A percentile compares a stretch with the other conserved stretches of the same genome.
Evolutionary conservation across 352 stramenopile genomes (phyloP).

Genomic region (Phytophthora ramorum): DNA sequence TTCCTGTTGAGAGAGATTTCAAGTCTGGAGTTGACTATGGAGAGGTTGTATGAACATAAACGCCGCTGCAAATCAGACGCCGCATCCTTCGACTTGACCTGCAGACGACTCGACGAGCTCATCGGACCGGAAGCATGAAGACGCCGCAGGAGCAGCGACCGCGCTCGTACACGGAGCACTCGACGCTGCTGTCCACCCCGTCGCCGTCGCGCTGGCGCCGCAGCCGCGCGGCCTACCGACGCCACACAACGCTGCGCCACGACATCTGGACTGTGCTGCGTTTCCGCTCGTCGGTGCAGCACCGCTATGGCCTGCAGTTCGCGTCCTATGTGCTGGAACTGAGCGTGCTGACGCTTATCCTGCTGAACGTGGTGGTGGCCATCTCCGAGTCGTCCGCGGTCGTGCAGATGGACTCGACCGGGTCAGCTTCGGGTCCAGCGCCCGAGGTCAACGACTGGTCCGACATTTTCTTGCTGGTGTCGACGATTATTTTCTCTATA

Average conservation of each 20-base stretch:
- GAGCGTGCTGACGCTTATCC: slow-evolving; percentile 59
- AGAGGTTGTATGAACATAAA: slow-evolving; percentile 6
- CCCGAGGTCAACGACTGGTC: slow-evolving; percentile 43
- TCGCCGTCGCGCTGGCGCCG: slow-evolving; percentile 24
- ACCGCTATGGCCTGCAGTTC: slow-evolving; percentile 51
- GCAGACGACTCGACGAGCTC: slow-evolving; percentile 9
- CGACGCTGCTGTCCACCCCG: slow-evolving; percentile 35
- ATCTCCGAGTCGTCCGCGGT: slow-evolving; percentile 51
- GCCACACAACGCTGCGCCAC: slow-evolving; percentile 40
- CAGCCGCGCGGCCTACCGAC: not conserved
- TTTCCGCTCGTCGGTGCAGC: slow-evolving; percentile 56
- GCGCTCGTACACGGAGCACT: slow-evolving; percentile 39
- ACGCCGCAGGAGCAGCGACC: slow-evolving; percentile 20
- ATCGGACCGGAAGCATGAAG: slow-evolving; percentile 14
- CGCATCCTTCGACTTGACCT: slow-evolving; percentile 6
- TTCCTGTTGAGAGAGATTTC: too few relatives aligned
- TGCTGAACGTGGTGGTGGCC: slow-evolving; percentile 67
- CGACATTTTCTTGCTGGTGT: slow-evolving; percentile 55
- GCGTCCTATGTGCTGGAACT: slow-evolving; percentile 64
- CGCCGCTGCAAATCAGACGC: slow-evolving; percentile 2
- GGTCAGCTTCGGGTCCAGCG: slow-evolving; percentile 8
- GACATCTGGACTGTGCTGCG: slow-evolving; percentile 69
- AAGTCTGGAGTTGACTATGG: too few relatives aligned
- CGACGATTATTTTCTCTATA: slow-evolving; percentile 66
- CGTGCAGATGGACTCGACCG: slow-evolving; percentile 11